Conservation (phyloP, 2,329 filamentous ascomycete genomes). For the Parafenestella ontariensis region DNA sequence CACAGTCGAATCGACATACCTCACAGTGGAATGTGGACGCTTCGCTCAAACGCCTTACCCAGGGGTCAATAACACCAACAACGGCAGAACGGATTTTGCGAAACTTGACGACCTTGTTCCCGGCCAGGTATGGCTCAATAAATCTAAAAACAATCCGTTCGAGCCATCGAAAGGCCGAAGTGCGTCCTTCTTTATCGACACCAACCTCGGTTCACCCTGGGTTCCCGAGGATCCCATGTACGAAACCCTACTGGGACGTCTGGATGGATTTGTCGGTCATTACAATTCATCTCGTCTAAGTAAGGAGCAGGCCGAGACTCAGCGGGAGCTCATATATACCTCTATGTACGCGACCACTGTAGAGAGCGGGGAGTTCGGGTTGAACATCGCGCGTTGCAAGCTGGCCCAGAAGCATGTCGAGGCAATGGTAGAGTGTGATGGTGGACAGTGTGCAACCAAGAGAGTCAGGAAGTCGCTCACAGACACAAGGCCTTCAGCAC, state of each 20-base stretch:
- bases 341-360: conserved; percentile 12
- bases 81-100: conserved; percentile 14
- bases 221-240: background rate
- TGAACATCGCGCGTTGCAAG: conserved; percentile 30
- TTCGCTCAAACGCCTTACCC: conserved; percentile 21
- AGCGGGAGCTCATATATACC: conserved; percentile 16
- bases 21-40: conserved; percentile 19
- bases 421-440: conserved; percentile 22
- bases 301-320: conserved; percentile 1
- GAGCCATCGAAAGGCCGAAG: background rate
- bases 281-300: conserved; percentile 16
- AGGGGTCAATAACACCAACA: background rate
- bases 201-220: conserved; percentile 10
- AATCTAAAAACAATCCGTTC: conserved; percentile 22
- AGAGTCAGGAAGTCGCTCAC: conserved; percentile 24
- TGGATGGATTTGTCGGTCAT: conserved; percentile 29
- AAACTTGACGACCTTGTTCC: conserved; percentile 24
- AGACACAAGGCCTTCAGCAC: conserved; percentile 14
- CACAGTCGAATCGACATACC: conserved; percentile 30
- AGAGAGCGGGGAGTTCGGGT: conserved; percentile 1
- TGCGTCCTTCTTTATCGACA: conserved; percentile 38
- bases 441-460: conserved; percentile 12
- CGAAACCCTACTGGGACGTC: conserved; percentile 11
- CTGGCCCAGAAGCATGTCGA: conserved; percentile 33
- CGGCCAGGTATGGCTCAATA: conserved; percentile 28